phyloP scores from a whole-genome alignment of 768 basidiomycete species.

The Mycena floridula region DNA sequence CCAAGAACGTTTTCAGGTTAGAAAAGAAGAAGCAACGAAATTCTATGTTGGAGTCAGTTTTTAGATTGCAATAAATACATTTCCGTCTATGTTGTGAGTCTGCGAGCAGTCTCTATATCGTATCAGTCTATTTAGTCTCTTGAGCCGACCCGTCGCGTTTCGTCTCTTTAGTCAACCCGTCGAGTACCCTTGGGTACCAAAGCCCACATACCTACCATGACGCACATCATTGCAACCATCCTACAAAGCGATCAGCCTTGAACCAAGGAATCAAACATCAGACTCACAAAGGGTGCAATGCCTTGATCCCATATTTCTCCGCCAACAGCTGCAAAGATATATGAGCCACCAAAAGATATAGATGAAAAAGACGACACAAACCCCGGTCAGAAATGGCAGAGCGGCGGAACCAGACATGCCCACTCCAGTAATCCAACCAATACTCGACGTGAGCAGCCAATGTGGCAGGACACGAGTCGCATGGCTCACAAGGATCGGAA shows the following conservation, averaged over 20 bases:
- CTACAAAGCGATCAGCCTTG: constrained; percentile 2
- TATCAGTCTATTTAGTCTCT: too few relatives aligned
- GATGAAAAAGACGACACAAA: too few relatives aligned
- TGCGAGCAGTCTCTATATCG: too few relatives aligned
- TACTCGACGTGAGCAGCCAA: constrained; percentile 27
- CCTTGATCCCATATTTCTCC: constrained; percentile 33
- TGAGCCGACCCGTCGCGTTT: too few relatives aligned
- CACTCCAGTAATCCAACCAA: constrained; percentile 48
- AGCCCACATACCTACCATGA: constrained; percentile 17
- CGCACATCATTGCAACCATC: constrained; percentile 18
- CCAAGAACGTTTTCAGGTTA: too few relatives aligned
- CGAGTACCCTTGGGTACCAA: constrained; percentile 14
- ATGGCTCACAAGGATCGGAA: constrained; percentile 35
- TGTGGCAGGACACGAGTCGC: constrained; percentile 26
- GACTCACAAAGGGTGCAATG: constrained; percentile 43
- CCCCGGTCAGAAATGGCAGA: constrained; percentile 43
- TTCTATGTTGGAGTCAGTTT: too few relatives aligned
- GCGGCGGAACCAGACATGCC: constrained; percentile 43
- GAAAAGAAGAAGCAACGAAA: too few relatives aligned
- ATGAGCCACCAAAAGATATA: constrained; percentile 32
- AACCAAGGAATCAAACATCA: not conserved
- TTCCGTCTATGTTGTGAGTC: too few relatives aligned
- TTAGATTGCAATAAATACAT: too few relatives aligned
- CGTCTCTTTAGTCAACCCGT: not conserved
- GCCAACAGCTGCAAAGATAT: constrained; percentile 41